Base-by-base conservation (phyloP, 805 yeast species). In the Jamesozyma hellenica region DNA sequence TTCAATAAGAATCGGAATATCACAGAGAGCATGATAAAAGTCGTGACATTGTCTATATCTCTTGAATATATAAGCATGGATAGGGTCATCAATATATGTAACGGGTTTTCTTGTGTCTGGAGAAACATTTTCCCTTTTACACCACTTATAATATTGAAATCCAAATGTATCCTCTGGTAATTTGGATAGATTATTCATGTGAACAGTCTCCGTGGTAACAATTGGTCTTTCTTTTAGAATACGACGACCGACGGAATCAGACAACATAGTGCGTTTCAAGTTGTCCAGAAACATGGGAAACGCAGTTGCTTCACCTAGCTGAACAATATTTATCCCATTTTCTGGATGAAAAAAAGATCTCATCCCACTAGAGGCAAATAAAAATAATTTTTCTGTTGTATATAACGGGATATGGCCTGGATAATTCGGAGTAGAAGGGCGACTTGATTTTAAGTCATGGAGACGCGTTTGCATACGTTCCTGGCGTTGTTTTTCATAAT, bases 11-110 rank as follows among this genome's bases (percentile, higher is more conserved):
- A 88, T 83, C 0, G 97, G 97, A 37, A 85, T 68, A 13, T 94
- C 90, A 0, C 94, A 82, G 23, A 92, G 70, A 1, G 97, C 84
- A 56, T 92, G 98, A 56, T 87, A 90, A 54, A 92, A 92, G 56
- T 92, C 98, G 55, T 92, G 98, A 56, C 96, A 88, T 58, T 92
- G 97, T 39, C 98, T 74, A 58, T 90, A 92, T 51, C 98, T 67
- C 58, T 86, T 94, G 67, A 79, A 86, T n/a, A 90, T 81, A 55
- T 81, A 92, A 1, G 96, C 96, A 48, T 85, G 73, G 52, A 86
- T 94, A 33, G 84, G 88, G 55, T 92, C 87, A 46, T 84, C 88
- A 32, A 92, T 85, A 61, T 75, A 92, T 44, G 75, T 76, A 9
- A 92, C 97, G 1, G 86, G 81, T 2, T 81, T 87, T 50, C 98